Conservation (phyloP, 805 yeast species). For the Pichia exigua region DNA sequence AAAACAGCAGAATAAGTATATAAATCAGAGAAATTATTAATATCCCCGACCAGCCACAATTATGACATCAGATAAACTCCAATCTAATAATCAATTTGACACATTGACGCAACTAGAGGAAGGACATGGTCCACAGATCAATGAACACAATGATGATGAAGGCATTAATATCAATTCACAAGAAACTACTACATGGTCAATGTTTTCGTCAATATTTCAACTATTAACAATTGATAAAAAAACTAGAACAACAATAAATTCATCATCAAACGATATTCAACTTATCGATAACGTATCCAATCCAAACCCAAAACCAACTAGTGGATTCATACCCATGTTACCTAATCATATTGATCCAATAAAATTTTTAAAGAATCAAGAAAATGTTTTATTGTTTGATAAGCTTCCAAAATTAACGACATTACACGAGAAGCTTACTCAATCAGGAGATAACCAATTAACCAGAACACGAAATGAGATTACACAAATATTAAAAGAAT, state of each 20-base stretch:
- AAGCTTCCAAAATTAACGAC: constrained; percentile 16
- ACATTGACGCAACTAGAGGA: constrained; percentile 1
- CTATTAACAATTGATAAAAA: not conserved
- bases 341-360: constrained; percentile 21
- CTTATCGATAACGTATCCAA: not conserved
- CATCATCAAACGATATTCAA: not conserved
- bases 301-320: not conserved
- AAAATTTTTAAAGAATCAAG: constrained; percentile 28
- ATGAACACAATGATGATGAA: not conserved
- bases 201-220: constrained; percentile 6
- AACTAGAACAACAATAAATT: not conserved
- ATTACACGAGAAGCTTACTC: constrained; percentile 25
- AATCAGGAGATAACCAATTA: constrained; percentile 30
- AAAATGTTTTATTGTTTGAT: constrained; percentile 20
- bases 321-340: not conserved
- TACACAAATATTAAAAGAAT: constrained; percentile 23
- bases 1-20: not conserved
- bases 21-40: not conserved
- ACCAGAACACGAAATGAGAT: constrained; percentile 25
- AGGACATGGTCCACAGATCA: not conserved
- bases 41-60: not conserved
- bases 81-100: not conserved
- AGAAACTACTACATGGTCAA: not conserved
- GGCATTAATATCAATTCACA: too few relatives aligned
- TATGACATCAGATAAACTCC: not conserved